A percentile compares a stretch with the other conserved stretches of the same genome.
phyloP scores from a whole-genome alignment of 2,329 filamentous ascomycete genomes.

The Ophiocordyceps sinensis region DNA sequence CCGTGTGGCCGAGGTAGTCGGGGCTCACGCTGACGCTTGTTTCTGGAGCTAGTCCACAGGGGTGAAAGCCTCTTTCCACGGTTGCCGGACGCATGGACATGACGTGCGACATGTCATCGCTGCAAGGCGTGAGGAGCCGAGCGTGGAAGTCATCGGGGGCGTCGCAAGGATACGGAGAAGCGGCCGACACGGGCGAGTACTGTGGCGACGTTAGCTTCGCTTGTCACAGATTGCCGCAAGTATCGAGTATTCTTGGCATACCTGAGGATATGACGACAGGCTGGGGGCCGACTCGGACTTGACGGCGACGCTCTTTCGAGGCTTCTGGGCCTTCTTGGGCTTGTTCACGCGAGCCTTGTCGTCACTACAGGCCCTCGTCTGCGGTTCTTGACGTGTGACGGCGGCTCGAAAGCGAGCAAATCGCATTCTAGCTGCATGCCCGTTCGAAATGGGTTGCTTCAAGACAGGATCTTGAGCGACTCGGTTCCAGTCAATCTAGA shows the following conservation, averaged over 20 bases:
- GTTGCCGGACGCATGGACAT: slow-evolving; percentile 13
- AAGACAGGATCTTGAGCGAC: slow-evolving; percentile 41
- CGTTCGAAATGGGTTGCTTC: slow-evolving; percentile 39
- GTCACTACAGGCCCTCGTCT: slow-evolving; percentile 15
- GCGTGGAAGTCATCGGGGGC: slow-evolving; percentile 20
- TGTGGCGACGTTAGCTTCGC: slow-evolving; percentile 6
- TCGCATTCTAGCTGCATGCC: slow-evolving; percentile 46
- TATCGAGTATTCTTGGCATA: slow-evolving; percentile 7
- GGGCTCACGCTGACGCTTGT: not conserved
- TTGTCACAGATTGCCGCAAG: not conserved
- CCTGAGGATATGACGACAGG: slow-evolving; percentile 15
- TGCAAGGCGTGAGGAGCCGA: slow-evolving; percentile 38
- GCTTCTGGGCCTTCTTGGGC: slow-evolving; percentile 11
- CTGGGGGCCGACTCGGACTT: slow-evolving; percentile 1
- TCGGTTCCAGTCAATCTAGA: slow-evolving; percentile 43
- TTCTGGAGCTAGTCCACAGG: not conserved
- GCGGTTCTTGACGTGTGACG: not conserved
- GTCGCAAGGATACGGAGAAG: slow-evolving; percentile 21
- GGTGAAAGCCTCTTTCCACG: slow-evolving; percentile 11
- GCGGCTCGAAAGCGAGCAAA: slow-evolving; percentile 34
- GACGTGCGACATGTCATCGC: slow-evolving; percentile 28
- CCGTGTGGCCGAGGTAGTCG: not conserved
- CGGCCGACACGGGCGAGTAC: slow-evolving; percentile 23
- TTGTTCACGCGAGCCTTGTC: slow-evolving; percentile 33
- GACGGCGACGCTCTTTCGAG: not conserved